A percentile compares a stretch with the other conserved stretches of the same genome.
Conservation (phyloP, 345 rosid species). For the Eutrema heterophyllum region DNA sequence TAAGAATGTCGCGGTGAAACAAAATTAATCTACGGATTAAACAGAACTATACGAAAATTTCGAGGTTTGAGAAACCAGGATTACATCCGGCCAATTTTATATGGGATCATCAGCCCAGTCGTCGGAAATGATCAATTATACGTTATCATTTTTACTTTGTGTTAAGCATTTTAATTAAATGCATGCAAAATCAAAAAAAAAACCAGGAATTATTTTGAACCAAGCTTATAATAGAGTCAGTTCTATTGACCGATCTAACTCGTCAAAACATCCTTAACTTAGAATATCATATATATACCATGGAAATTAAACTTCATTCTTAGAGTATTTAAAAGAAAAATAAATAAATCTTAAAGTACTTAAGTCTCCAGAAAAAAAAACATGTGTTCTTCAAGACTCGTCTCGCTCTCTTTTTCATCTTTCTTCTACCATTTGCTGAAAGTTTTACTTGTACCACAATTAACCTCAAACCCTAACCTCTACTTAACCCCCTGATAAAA, state of each 20-base stretch:
- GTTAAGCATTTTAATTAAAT: neutral
- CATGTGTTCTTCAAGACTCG: neutral
- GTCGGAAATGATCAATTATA: neutral
- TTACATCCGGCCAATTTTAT: too few species aligned
- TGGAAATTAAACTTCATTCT: neutral
- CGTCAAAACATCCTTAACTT: neutral
- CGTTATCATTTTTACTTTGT: neutral
- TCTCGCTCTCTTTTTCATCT: neutral
- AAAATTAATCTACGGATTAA: too few species aligned
- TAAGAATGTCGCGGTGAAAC: too few species aligned
- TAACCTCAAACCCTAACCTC: conserved; percentile 21
- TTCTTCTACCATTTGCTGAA: conserved; percentile 6
- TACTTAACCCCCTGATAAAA: conserved; percentile 14
- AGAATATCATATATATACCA: neutral
- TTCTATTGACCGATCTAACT: neutral
- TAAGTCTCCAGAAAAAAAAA: neutral
- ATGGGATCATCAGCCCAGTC: neutral
- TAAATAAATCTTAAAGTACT: neutral
- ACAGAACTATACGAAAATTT: too few species aligned
- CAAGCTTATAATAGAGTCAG: neutral
- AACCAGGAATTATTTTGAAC: neutral
- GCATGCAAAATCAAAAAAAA: neutral
- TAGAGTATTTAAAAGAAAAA: neutral
- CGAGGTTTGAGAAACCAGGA: too few species aligned
- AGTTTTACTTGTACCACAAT: conserved; percentile 29